Conservation (phyloP, 1,139 yeast species). For the Geotrichum citri-aurantii region DNA sequence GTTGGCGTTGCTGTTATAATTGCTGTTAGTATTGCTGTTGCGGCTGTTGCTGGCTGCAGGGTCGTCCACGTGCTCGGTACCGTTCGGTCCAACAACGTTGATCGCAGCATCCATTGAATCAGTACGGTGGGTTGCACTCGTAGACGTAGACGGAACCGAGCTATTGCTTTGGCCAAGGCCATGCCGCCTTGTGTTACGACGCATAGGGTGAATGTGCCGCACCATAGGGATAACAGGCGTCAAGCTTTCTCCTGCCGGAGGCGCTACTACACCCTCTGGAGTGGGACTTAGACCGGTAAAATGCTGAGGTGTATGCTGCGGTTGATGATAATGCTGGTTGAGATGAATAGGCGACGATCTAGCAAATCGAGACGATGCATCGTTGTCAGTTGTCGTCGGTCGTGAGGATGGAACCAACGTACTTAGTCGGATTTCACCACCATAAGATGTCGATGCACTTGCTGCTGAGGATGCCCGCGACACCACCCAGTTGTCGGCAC, state of each 20-base stretch:
- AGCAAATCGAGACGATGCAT: background rate
- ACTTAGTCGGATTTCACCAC: slow-evolving; percentile 9
- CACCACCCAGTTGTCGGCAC: slow-evolving; percentile 10
- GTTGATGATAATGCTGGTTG: background rate
- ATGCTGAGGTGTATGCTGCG: background rate
- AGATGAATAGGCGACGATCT: slow-evolving; percentile 2
- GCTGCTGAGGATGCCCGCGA: slow-evolving; percentile 15
- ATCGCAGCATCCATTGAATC: background rate
- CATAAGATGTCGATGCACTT: slow-evolving; percentile 16
- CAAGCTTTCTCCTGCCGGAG: background rate
- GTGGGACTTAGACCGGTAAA: slow-evolving; percentile 1
- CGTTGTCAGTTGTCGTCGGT: slow-evolving; percentile 4
- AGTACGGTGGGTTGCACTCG: background rate
- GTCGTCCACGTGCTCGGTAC: background rate
- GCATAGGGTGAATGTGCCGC: slow-evolving; percentile 14
- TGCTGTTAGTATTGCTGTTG: background rate
- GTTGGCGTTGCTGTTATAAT: background rate
- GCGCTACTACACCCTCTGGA: slow-evolving; percentile 3
- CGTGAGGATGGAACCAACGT: slow-evolving; percentile 2
- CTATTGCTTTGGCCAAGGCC: background rate
- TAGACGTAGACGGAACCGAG: background rate
- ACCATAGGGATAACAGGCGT: slow-evolving; percentile 1
- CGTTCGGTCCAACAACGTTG: background rate
- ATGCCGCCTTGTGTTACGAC: slow-evolving; percentile 10
- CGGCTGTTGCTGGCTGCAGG: background rate